phyloP scores from a whole-genome alignment of 805 yeast species.

The Ogataea sp. region DNA sequence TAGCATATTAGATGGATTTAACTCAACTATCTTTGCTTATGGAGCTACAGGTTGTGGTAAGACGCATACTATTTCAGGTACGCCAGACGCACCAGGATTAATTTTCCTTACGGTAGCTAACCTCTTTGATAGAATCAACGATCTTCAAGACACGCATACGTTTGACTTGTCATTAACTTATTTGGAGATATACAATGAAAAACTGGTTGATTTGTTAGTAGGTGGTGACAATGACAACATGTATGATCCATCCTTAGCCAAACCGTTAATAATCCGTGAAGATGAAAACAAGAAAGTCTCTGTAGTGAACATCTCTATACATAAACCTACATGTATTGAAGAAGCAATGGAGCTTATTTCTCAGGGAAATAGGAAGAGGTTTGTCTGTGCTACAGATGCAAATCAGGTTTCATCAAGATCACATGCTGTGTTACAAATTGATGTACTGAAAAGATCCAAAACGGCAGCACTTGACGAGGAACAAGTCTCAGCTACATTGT shows the following conservation, averaged over 20 bases:
- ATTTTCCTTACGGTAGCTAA: conserved; percentile 74
- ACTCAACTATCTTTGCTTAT: conserved; percentile 90
- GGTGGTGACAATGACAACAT: conserved; percentile 31
- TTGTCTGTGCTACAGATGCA: conserved; percentile 85
- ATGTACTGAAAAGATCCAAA: conserved; percentile 49
- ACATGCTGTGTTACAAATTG: conserved; percentile 86
- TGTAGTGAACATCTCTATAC: conserved; percentile 64
- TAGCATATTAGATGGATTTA: conserved; percentile 73
- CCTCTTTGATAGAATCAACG: conserved; percentile 55
- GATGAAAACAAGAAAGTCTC: conserved; percentile 56
- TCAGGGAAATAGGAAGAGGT: conserved; percentile 65
- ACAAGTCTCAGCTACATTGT: conserved; percentile 70
- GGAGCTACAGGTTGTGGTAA: conserved; percentile 99
- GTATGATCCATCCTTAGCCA: no score
- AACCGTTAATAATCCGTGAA: conserved; percentile 57
- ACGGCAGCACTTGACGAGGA: conserved; percentile 58
- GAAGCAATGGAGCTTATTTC: conserved; percentile 75
- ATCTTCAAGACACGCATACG: conserved; percentile 41
- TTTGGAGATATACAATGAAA: conserved; percentile 87
- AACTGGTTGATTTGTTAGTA: conserved; percentile 65
- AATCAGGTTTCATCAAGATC: conserved; percentile 87
- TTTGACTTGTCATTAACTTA: conserved; percentile 63
- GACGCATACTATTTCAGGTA: conserved; percentile 83
- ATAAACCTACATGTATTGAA: conserved; percentile 51
- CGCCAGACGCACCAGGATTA: conserved; percentile 66